Base-by-base conservation (phyloP, 139 green algal genomes). In the Chlorella sorokiniana region DNA sequence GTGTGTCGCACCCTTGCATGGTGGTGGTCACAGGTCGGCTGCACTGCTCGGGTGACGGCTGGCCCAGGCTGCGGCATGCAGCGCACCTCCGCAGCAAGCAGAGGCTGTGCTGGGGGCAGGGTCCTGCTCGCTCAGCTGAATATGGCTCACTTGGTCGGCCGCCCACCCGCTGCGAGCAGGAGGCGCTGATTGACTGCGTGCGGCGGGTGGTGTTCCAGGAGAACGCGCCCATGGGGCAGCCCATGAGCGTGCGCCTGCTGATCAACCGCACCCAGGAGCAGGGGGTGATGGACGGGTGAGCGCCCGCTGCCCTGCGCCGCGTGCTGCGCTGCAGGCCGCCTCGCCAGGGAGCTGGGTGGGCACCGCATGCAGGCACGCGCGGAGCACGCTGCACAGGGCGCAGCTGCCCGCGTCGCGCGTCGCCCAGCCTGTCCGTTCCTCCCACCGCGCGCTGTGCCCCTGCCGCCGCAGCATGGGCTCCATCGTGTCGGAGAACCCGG, bases 261-360 rank as follows among this genome's bases (percentile, higher is more conserved):
- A 68, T 79, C 54, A 68, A 51, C 54, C 73, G 73, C 73, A 69
- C 37, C 3, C 73, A 79, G 73, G 73, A 79, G 73, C 37, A 52
- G 27, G 73, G 73, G 11, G 73, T 79, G 54, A 33, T 69, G 54
- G 54, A 79, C 6, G 69, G 69, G 73, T 79, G 73, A 79, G 73
- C 29, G 22, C 22, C 3, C 7, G 35, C 20, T 29, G 45, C 56
- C n/a, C 18, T n/a, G 16, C 18, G 56, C n/a, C n/a, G n/a, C n/a
- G n/a, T n/a, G n/a, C n/a, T n/a, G n/a, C n/a, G n/a, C n/a, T n/a
- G n/a, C n/a, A n/a, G n/a, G n/a, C n/a, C n/a, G n/a, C n/a, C n/a
- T n/a, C n/a, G n/a, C n/a, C n/a, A n/a, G n/a, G n/a, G n/a, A n/a
- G n/a, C n/a, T n/a, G n/a, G n/a, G n/a, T n/a, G n/a, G n/a, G n/a